These are phyloP conservation scores for Flaveria brownii DNA, from an alignment of 129 eudicot species.

Conservation along the genomic window DNA sequence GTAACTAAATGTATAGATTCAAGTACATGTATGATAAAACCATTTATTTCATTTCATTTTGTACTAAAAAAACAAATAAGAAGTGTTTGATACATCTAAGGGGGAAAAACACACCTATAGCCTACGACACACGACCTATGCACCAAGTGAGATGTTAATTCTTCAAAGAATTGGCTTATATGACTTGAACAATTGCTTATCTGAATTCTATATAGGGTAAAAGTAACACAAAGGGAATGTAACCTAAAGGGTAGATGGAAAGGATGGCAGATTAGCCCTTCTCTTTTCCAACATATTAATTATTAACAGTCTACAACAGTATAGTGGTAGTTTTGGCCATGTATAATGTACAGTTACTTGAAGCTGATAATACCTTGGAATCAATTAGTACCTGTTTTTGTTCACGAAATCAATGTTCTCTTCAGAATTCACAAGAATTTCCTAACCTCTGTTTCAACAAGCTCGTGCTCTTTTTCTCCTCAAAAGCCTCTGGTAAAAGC, in stretches of 20 bases:
- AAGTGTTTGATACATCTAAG: background rate
- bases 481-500: constrained; percentile 75
- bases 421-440: constrained; percentile 79
- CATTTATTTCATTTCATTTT: constrained; percentile 26
- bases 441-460: constrained; percentile 74
- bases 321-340: constrained; percentile 40
- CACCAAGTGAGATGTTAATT: constrained; percentile 8
- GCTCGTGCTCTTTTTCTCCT: constrained; percentile 60
- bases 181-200: constrained; percentile 19
- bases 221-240: constrained; percentile 30
- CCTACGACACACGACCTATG: constrained; percentile 7
- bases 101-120: constrained; percentile 17
- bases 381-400: constrained; percentile 35
- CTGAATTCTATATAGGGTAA: constrained; percentile 29
- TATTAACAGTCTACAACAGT: constrained; percentile 43
- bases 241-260: constrained; percentile 44
- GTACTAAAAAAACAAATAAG: constrained; percentile 14
- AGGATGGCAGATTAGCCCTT: constrained; percentile 67
- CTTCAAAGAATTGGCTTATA: constrained; percentile 16
- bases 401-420: constrained; percentile 37
- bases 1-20: background rate
- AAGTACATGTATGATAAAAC: constrained; percentile 11
- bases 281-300: constrained; percentile 59
- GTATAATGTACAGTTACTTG: constrained; percentile 40
- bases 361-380: constrained; percentile 27